These are phyloP conservation scores for Yarrowia porcina DNA, from an alignment of 805 yeast genomes.

Conservation along the genomic window DNA sequence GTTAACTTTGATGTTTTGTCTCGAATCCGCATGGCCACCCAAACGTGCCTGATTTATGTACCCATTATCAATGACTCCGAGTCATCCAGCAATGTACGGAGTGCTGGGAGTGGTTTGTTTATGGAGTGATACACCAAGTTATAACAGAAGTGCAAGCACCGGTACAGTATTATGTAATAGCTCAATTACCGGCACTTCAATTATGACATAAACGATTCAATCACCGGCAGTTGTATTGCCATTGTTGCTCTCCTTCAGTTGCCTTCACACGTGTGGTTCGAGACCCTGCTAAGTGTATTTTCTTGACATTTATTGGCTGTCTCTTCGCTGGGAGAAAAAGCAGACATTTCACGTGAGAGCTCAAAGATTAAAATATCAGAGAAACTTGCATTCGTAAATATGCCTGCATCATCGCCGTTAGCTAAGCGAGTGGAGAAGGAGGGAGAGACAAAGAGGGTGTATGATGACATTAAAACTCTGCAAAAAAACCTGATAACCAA, in stretches of 20 bases:
- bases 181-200: no score
- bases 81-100: conserved; percentile 16
- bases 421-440: neutral
- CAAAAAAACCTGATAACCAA: no score
- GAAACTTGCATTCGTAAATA: neutral
- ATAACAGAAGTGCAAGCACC: no score
- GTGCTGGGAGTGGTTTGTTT: no score
- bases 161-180: no score
- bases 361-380: neutral
- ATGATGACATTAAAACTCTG: no score
- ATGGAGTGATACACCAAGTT: no score
- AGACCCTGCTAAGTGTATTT: neutral
- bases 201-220: no score
- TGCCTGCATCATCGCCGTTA: conserved; percentile 18
- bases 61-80: conserved; percentile 14
- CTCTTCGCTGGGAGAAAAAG: neutral
- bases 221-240: no score
- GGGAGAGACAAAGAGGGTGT: no score
- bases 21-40: neutral
- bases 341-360: conserved; percentile 10
- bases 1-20: conserved; percentile 2
- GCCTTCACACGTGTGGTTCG: conserved; percentile 5
- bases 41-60: neutral
- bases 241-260: no score
- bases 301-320: conserved; percentile 1